These are phyloP conservation scores for Didymella segeticola DNA, from an alignment of 2,329 filamentous ascomycete species.

Conservation along the genomic window DNA sequence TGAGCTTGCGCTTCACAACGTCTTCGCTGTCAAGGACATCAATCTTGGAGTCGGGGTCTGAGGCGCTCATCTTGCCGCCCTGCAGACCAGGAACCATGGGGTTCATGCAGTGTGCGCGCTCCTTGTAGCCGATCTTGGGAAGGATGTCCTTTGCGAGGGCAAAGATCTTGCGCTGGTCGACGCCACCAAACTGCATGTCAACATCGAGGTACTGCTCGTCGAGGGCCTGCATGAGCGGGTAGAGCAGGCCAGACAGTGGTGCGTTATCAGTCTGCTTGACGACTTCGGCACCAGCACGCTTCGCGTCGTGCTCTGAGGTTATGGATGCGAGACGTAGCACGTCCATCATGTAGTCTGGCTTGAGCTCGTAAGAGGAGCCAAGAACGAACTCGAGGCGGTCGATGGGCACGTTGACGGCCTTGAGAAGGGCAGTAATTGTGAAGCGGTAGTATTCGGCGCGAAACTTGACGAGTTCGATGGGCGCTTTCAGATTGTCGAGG, in stretches of 20 bases:
- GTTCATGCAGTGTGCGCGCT: constrained; percentile 76
- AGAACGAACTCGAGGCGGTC: constrained; percentile 83
- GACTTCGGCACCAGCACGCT: constrained; percentile 89
- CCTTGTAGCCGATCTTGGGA: constrained; percentile 83
- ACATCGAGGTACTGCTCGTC: constrained; percentile 85
- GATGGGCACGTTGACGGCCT: constrained; percentile 78
- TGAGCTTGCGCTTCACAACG: constrained; percentile 68
- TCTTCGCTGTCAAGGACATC: constrained; percentile 86
- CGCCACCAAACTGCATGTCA: constrained; percentile 81
- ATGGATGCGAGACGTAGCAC: constrained; percentile 76
- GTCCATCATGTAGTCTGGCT: constrained; percentile 80
- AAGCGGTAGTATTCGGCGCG: constrained; percentile 84
- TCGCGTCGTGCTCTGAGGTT: constrained; percentile 79
- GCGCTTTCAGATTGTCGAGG: constrained; percentile 84
- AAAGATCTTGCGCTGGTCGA: constrained; percentile 90
- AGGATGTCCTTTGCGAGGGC: constrained; percentile 83
- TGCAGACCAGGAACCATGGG: constrained; percentile 87
- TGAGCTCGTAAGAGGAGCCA: constrained; percentile 81
- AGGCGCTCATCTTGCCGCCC: constrained; percentile 80
- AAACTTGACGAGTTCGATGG: constrained; percentile 83
- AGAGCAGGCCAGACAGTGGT: constrained; percentile 75
- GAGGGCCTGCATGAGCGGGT: constrained; percentile 86
- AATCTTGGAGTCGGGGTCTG: constrained; percentile 82
- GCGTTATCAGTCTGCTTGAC: constrained; percentile 89
- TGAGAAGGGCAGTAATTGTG: constrained; percentile 75